Evolutionary conservation across 768 basidiomycete genomes (phyloP), one percentile per base, ranked within the genome.

Genomic region (Collybiopsis luxurians): DNA sequence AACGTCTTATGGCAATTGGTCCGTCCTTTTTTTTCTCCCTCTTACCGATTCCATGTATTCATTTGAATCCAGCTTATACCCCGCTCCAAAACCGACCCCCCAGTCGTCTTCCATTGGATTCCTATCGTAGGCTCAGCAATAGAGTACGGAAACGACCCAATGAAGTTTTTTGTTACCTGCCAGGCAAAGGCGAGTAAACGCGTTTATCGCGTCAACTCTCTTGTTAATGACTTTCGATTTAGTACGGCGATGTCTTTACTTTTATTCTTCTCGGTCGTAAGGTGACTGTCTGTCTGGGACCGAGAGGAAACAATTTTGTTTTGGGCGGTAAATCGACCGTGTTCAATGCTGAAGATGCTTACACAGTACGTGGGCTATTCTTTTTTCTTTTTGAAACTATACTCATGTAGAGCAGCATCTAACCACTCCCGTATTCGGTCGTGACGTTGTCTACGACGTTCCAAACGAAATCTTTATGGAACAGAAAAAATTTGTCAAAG

Each of bases 201-300:
- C 23, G 12, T 30, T 19, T 19, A 43, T 59, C 30, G 4, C n/a
- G n/a, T n/a, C 21, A 40, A 23, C 26, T 50, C 23, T 34, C 39
- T 34, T 13, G 31, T 13, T 34, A 13, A 34, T 13, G 31, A 13
- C 6, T 13, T 6, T 36, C 12, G 7, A 7, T 15, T 19, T 2
- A 99, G 97, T 88, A 98, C 65, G 97, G 97, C 56, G 83, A 97
- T 59, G 86, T 98, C n/a, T 99, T 98, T 77, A 95, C 95, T 1
- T 98, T 97, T 73, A 78, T 95, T 40, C 74, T 99, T 7, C 73
- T 98, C 54, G 97, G 97, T 39, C 85, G 93, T 59, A 86, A 84
- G 51, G 84, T 98, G 62, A 98, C 96, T 2, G 95, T 95, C 51
- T 87, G 92, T 2, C 80, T 98, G 21, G 92, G 95, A 34, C 78